Conservation (phyloP, 1,284 basidiomycete genomes). For the Sporisorium scitamineum region DNA sequence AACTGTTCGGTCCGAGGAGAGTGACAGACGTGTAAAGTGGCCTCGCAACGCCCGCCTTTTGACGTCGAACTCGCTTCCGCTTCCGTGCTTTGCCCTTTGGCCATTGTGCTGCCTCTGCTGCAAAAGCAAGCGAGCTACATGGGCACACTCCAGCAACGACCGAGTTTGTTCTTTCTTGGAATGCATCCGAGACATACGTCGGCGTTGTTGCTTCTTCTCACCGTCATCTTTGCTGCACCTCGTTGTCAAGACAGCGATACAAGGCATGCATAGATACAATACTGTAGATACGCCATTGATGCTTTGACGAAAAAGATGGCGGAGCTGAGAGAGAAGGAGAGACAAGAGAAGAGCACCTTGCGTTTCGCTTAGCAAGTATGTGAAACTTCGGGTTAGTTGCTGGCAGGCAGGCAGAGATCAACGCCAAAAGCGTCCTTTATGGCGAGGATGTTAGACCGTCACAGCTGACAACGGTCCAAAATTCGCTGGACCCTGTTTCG, state of each 20-base stretch:
- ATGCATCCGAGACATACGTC: not conserved
- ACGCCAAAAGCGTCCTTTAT: not conserved
- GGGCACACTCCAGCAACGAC: no score
- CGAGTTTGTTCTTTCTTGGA: not conserved
- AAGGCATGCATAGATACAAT: not conserved
- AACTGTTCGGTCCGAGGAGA: not conserved
- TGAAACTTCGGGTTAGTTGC: not conserved
- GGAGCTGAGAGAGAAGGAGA: not conserved
- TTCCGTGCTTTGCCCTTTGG: no score
- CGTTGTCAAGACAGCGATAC: not conserved
- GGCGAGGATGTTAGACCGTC: not conserved
- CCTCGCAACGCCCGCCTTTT: not conserved
- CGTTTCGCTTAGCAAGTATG: not conserved
- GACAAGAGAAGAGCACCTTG: not conserved
- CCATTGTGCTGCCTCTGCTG: no score
- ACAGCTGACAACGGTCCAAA: not conserved
- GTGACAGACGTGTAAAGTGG: slow-evolving; percentile 2
- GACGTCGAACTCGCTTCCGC: not conserved
- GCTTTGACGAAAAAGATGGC: not conserved
- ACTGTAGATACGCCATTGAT: not conserved
- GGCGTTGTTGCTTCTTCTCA: not conserved
- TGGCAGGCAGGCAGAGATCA: not conserved
- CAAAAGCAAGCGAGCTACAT: not conserved
- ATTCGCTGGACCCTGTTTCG: no score
- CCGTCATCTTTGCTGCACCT: not conserved